Percentiles rank a stretch among this genome's conserved stretches.
Evolutionary conservation across 78 protist genomes (phyloP).

Genomic region (Carpediemonas membranifera): DNA sequence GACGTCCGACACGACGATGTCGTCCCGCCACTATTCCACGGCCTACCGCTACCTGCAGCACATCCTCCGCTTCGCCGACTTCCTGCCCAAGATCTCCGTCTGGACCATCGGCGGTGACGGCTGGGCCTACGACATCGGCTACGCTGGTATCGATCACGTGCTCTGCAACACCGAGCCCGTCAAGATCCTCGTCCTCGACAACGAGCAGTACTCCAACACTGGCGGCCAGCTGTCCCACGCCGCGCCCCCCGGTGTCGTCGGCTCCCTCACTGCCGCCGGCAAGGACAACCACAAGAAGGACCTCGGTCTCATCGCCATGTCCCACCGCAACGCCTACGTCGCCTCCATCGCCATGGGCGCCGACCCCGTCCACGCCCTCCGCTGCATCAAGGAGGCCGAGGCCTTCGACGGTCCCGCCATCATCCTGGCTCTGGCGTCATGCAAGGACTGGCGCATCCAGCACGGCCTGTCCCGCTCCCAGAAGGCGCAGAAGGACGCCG

Average conservation of each 20-base stretch:
- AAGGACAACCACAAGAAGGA: constrained; percentile 4
- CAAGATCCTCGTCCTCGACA: constrained; percentile 14
- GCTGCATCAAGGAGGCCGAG: constrained; percentile 15
- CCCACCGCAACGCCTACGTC: constrained; percentile 15
- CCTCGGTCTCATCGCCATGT: constrained; percentile 15
- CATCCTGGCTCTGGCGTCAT: constrained; percentile 4
- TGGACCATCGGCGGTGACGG: constrained; percentile 70
- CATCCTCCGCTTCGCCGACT: too few relatives aligned
- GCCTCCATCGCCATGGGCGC: constrained; percentile 19
- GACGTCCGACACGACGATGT: background rate
- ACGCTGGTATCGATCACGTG: constrained; percentile 22
- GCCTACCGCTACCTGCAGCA: too few relatives aligned
- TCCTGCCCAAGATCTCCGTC: too few relatives aligned
- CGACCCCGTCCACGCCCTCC: background rate
- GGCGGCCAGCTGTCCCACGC: constrained; percentile 26
- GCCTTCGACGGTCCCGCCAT: constrained; percentile 26
- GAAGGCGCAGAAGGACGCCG: background rate
- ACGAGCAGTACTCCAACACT: constrained; percentile 23
- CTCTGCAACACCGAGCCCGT: background rate
- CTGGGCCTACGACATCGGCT: constrained; percentile 66
- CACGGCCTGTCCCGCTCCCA: background rate
- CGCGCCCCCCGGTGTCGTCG: constrained; percentile 7
- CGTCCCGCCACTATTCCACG: too few relatives aligned
- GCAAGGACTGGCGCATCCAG: background rate
- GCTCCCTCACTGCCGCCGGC: background rate